phyloP scores from a whole-genome alignment of 202 grass and related monocot species.

The Panicum hallii region DNA sequence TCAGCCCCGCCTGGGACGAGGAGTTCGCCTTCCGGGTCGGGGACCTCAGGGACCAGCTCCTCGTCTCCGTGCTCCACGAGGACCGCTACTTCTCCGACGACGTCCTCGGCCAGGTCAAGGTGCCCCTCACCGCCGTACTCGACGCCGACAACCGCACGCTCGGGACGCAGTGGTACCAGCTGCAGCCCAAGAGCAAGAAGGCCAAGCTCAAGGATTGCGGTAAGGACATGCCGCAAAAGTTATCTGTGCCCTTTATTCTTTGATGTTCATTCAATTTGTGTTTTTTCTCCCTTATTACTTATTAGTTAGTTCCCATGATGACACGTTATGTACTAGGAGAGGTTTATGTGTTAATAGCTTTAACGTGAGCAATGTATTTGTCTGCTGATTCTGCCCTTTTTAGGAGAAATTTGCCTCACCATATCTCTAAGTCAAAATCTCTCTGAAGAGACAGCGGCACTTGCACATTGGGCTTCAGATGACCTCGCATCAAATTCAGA shows the following conservation, averaged over 20 bases:
- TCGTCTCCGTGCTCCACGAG: conserved; percentile 70
- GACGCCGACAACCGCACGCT: conserved; percentile 77
- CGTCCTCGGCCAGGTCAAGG: conserved; percentile 87
- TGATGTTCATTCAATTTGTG: background rate
- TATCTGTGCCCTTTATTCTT: background rate
- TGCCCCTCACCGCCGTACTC: conserved; percentile 74
- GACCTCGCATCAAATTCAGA: conserved; percentile 88
- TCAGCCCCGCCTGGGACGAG: conserved; percentile 81
- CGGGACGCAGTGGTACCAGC: conserved; percentile 73
- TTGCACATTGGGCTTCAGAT: conserved; percentile 57
- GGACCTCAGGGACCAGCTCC: conserved; percentile 78
- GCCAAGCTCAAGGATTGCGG: conserved; percentile 78
- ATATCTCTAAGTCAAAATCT: conserved; percentile 70
- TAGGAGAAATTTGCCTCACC: conserved; percentile 75
- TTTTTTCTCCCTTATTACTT: background rate
- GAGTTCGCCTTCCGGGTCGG: conserved; percentile 87
- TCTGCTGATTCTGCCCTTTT: conserved; percentile 22
- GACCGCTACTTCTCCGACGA: conserved; percentile 92
- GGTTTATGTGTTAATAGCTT: background rate
- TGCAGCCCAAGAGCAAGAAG: conserved; percentile 90
- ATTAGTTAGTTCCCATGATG: conserved; percentile 2
- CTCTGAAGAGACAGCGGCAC: conserved; percentile 49
- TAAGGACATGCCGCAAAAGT: conserved; percentile 24
- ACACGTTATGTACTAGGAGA: background rate
- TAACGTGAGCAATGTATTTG: background rate